A percentile compares a stretch with the other conserved stretches of the same genome.
These are phyloP conservation scores for Aspergillus latus DNA, from an alignment of 2,329 filamentous ascomycete genomes.

Conservation along the genomic window DNA sequence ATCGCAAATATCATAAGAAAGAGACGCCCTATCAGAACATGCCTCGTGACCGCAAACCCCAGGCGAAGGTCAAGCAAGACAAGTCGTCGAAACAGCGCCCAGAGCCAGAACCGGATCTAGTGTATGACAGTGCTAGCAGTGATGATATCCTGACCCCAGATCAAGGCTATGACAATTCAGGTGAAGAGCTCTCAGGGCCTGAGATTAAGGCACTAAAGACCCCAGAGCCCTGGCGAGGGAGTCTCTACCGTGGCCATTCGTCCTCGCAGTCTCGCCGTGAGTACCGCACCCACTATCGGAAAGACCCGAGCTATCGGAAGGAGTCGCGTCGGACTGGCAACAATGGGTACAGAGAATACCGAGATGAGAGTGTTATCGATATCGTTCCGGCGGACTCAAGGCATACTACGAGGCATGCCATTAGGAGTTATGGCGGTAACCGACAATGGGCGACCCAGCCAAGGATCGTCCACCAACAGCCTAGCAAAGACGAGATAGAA, in stretches of 20 bases:
- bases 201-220: constrained; percentile 23
- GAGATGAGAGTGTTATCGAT: constrained; percentile 25
- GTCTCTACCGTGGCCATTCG: constrained; percentile 21
- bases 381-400: constrained; percentile 27
- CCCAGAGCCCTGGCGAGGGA: constrained; percentile 19
- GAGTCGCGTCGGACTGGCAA: constrained; percentile 15
- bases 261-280: constrained; percentile 16
- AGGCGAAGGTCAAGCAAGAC: constrained; percentile 3
- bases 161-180: constrained; percentile 26
- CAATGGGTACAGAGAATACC: constrained; percentile 9
- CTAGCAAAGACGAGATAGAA: constrained; percentile 18
- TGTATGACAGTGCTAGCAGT: constrained; percentile 24
- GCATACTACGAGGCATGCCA: constrained; percentile 7
- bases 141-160: constrained; percentile 30
- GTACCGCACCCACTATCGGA: constrained; percentile 32
- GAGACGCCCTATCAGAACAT: not conserved
- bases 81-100: constrained; percentile 3
- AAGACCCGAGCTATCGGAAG: constrained; percentile 25
- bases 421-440: constrained; percentile 5
- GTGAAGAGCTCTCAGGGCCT: constrained; percentile 28
- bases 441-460: constrained; percentile 22
- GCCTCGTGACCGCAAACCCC: not conserved
- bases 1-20: constrained; percentile 5
- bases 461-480: constrained; percentile 21
- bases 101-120: constrained; percentile 19